Base-by-base conservation (phyloP, 352 stramenopile genomes). In the Globisporangium echinulatum region DNA sequence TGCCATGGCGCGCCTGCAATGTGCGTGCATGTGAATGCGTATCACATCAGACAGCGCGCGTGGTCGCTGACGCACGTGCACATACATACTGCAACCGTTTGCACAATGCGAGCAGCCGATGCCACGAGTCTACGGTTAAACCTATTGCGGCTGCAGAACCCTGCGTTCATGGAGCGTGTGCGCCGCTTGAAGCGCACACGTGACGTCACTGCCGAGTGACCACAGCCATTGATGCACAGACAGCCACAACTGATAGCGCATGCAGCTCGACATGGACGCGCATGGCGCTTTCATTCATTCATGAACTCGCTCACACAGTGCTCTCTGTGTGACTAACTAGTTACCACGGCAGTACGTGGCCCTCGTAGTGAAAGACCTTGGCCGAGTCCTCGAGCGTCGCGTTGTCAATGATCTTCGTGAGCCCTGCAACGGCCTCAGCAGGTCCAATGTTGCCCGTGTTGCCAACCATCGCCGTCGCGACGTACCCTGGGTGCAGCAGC, bases 401-500 rank as follows among this genome's bases (percentile, higher is more conserved):
- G 19, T 71, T 68, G 2, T 71, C 70, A 36, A 91, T 77, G 59
- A 88, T 76, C 55, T 71, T 74, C 52, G 75, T 71, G 58, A 91
- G 55, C 10, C 71, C 64, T 4, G 43, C 68, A 19, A 83, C 79
- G 53, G 77, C 87, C 47, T 87, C 69, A 9, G 64, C 64, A 1
- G 74, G 58, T 19, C 60, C 71, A 25, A 88, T 65, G 40, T 64
- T 59, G 53, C 79, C 79, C 40, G 61, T 69, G 66, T 76, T 74
- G 33, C 66, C 64, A 14, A 78, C 71, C 62, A 90, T 88, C 15
- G 72, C 77, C 14, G 79, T 90, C 44, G 72, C 69, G 19, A 88
- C 77, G 63, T 76, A 76, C n/a, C 79, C 82, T 6, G 82, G 77
- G 49, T 90, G 79, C 52, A 88, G 57, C 49, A 88, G 49, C 44